Conservation (phyloP, 441 rosid genomes). For the Isatis lusitanica region DNA sequence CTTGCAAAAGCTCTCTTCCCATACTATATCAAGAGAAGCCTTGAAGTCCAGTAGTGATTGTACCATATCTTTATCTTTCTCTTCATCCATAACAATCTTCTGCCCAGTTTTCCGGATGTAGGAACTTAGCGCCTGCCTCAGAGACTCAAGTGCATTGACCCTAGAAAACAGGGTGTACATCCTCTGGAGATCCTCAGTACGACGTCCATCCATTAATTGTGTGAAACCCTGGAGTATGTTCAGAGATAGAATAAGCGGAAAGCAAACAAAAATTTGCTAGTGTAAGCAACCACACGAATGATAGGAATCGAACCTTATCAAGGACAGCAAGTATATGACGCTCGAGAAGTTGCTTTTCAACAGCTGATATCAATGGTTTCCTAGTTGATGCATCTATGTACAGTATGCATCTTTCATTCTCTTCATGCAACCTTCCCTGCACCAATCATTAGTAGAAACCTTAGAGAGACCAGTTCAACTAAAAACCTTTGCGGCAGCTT, state of each 20-base stretch:
- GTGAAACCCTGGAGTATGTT: constrained; percentile 69
- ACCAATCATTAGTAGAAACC: constrained; percentile 23
- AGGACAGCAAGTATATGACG: constrained; percentile 84
- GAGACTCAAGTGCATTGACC: constrained; percentile 81
- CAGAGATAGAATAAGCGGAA: constrained; percentile 12
- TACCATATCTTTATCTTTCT: constrained; percentile 98
- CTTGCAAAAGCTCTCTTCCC: constrained; percentile 93
- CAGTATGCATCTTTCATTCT: constrained; percentile 90
- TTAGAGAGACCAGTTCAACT: constrained; percentile 17
- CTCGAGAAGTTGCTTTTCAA: constrained; percentile 89
- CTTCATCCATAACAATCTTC: constrained; percentile 90
- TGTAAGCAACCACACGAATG: constrained; percentile 6
- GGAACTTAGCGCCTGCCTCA: constrained; percentile 80
- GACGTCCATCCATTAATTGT: constrained; percentile 92
- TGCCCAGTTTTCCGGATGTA: constrained; percentile 88
- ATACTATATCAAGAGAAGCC: constrained; percentile 82
- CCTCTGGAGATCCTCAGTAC: constrained; percentile 84
- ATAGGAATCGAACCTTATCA: constrained; percentile 65
- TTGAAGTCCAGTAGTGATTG: constrained; percentile 81
- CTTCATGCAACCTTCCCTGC: constrained; percentile 93
- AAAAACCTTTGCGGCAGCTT: constrained; percentile 4
- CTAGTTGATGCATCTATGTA: constrained; percentile 88
- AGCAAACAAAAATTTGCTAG: constrained; percentile 9
- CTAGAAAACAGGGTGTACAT: constrained; percentile 74
- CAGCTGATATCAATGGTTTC: constrained; percentile 81